A percentile compares a stretch with the other conserved stretches of the same genome.
These are phyloP conservation scores for Phytophthora syringae DNA, from an alignment of 352 stramenopile genomes.

Conservation along the genomic window DNA sequence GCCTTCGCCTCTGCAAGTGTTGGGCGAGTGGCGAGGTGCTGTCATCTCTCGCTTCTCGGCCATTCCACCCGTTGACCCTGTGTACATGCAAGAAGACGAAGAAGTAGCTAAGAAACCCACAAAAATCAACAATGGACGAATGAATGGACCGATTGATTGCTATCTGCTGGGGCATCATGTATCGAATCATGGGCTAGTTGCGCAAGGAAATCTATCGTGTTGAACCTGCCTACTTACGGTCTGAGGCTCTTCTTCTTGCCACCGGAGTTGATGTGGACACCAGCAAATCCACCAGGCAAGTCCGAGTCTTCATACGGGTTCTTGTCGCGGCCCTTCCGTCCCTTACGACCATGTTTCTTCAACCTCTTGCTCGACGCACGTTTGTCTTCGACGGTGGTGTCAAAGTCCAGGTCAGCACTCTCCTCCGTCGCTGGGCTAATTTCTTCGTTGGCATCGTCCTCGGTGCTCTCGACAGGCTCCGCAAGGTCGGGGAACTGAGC, in stretches of 20 bases:
- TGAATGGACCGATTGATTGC: constrained; percentile 37
- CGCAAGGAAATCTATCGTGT: constrained; percentile 24
- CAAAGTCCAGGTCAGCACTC: constrained; percentile 63
- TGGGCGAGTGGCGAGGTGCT: constrained; percentile 22
- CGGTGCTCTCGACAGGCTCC: constrained; percentile 20
- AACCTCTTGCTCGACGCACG: constrained; percentile 75
- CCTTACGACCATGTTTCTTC: constrained; percentile 97
- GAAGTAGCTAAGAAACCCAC: constrained; percentile 39
- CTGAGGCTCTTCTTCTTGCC: constrained; percentile 81
- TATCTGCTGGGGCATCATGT: too few species aligned
- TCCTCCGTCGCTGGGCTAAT: constrained; percentile 6
- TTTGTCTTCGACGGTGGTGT: constrained; percentile 79
- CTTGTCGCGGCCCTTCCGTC: constrained; percentile 95
- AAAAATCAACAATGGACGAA: constrained; percentile 47
- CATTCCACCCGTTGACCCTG: constrained; percentile 27
- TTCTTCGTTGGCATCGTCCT: constrained; percentile 22
- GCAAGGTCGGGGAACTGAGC: constrained; percentile 63
- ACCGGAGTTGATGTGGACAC: constrained; percentile 73
- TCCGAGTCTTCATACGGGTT: constrained; percentile 96
- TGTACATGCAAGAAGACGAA: constrained; percentile 37
- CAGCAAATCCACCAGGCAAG: constrained; percentile 50
- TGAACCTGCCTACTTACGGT: constrained; percentile 21
- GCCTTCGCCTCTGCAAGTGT: constrained; percentile 26
- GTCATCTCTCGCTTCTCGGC: constrained; percentile 25
- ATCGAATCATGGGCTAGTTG: too few species aligned